Conservation (phyloP, 768 basidiomycete species). For the Podaxis sp. region DNA sequence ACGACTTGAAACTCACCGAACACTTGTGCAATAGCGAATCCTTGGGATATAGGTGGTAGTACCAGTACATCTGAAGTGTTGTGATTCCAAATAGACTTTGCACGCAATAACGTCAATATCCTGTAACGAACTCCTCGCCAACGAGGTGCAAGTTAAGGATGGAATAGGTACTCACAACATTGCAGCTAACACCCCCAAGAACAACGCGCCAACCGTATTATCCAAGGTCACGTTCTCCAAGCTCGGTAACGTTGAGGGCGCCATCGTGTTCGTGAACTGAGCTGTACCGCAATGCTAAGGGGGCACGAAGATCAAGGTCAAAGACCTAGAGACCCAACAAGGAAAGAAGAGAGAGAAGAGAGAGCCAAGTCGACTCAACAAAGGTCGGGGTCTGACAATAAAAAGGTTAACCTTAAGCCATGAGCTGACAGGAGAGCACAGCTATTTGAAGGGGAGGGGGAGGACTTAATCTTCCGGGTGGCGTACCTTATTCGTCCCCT, state of each 20-base stretch:
- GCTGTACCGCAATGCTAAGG: background rate
- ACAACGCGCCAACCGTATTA: slow-evolving; percentile 38
- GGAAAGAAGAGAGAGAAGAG: background rate
- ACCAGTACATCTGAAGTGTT: slow-evolving; percentile 36
- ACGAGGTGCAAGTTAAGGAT: background rate
- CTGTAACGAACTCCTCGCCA: background rate
- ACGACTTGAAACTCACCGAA: slow-evolving; percentile 23
- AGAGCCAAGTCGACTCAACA: slow-evolving; percentile 7
- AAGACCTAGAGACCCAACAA: background rate
- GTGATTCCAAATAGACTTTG: slow-evolving; percentile 39
- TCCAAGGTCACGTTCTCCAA: slow-evolving; percentile 31
- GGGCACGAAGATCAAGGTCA: background rate
- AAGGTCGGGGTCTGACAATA: background rate
- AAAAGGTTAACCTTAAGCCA: background rate
- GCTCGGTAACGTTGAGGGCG: slow-evolving; percentile 22
- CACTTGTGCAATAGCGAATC: slow-evolving; percentile 35
- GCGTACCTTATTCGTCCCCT: slow-evolving; percentile 10
- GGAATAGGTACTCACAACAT: slow-evolving; percentile 28
- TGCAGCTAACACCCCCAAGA: slow-evolving; percentile 33
- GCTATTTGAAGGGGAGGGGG: slow-evolving; percentile 13
- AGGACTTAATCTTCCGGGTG: slow-evolving; percentile 10
- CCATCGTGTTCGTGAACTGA: slow-evolving; percentile 15
- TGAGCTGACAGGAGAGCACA: background rate
- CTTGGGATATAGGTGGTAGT: slow-evolving; percentile 35
- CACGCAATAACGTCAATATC: background rate